Conservation (phyloP, 2,329 filamentous ascomycete species). For the Chrysoporthe deuterocubensis region DNA sequence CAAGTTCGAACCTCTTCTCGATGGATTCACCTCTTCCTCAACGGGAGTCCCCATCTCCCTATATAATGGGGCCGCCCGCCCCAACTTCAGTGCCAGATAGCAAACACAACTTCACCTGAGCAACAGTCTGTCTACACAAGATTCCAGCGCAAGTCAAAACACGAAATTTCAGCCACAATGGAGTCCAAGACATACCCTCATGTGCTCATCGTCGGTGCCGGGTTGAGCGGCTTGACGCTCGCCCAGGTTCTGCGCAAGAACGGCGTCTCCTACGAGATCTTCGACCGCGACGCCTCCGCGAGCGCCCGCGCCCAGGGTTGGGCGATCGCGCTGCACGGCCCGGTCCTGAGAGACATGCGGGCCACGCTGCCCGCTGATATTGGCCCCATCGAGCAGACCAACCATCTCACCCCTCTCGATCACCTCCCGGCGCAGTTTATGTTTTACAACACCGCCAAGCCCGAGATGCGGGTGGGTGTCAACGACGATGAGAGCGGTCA, state of each 20-base stretch:
- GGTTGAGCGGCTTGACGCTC: constrained; percentile 46
- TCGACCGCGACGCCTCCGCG: constrained; percentile 42
- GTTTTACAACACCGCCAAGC: constrained; percentile 24
- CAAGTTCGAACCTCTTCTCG: background rate
- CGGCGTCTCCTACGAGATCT: constrained; percentile 41
- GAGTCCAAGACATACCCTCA: constrained; percentile 26
- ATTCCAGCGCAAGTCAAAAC: background rate
- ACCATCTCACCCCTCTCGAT: constrained; percentile 34
- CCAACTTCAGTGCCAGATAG: background rate
- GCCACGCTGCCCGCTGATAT: constrained; percentile 32
- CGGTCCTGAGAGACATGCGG: constrained; percentile 30
- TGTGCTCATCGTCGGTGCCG: constrained; percentile 47
- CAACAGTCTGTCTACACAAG: background rate
- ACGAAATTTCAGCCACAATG: background rate
- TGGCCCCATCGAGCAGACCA: constrained; percentile 29
- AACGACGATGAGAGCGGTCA: constrained; percentile 36
- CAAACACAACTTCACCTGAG: background rate
- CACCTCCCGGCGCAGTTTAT: constrained; percentile 33
- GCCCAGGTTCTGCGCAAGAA: constrained; percentile 44
- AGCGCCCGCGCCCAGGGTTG: constrained; percentile 36
- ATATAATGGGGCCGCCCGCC: background rate
- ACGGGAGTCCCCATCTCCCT: background rate
- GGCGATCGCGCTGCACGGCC: constrained; percentile 39
- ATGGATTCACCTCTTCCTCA: background rate
- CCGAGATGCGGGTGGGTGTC: constrained; percentile 28